Evolutionary conservation across 2,329 filamentous ascomycete genomes (phyloP).

Genomic region (Penicillium crustosum): DNA sequence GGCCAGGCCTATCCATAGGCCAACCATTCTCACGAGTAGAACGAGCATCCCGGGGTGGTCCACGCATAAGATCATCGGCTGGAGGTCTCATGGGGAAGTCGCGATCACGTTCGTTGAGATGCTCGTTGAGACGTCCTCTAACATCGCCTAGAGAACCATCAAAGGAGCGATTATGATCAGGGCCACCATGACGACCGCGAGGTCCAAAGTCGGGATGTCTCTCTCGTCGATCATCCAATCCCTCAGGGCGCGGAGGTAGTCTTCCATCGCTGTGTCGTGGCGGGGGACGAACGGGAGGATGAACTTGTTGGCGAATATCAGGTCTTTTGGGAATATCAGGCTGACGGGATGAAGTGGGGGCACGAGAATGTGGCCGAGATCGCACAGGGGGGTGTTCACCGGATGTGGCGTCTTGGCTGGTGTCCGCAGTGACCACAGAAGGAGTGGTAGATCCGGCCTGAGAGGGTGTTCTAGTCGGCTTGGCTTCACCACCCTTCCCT

Average conservation of each 20-base stretch:
- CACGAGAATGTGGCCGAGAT: constrained; percentile 30
- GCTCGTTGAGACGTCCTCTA: constrained; percentile 35
- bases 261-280: constrained; percentile 38
- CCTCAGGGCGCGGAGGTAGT: constrained; percentile 40
- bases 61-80: constrained; percentile 43
- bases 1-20: constrained; percentile 35
- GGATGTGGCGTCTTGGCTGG: constrained; percentile 3
- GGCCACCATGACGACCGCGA: constrained; percentile 39
- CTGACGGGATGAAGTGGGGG: constrained; percentile 30
- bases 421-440: constrained; percentile 13
- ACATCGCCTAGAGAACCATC: constrained; percentile 36
- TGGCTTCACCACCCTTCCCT: constrained; percentile 19
- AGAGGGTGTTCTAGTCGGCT: constrained; percentile 11
- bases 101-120: constrained; percentile 37
- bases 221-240: constrained; percentile 41
- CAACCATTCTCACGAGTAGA: constrained; percentile 40
- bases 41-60: constrained; percentile 36
- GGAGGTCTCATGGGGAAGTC: constrained; percentile 35
- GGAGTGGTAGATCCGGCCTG: constrained; percentile 11
- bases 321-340: constrained; percentile 40
- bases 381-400: constrained; percentile 19
- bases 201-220: constrained; percentile 39
- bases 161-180: constrained; percentile 38
- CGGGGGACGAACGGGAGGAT: constrained; percentile 40
- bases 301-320: constrained; percentile 39